Base-by-base conservation (phyloP, 2,329 filamentous ascomycete genomes). In the Cladophialophora immunda region DNA sequence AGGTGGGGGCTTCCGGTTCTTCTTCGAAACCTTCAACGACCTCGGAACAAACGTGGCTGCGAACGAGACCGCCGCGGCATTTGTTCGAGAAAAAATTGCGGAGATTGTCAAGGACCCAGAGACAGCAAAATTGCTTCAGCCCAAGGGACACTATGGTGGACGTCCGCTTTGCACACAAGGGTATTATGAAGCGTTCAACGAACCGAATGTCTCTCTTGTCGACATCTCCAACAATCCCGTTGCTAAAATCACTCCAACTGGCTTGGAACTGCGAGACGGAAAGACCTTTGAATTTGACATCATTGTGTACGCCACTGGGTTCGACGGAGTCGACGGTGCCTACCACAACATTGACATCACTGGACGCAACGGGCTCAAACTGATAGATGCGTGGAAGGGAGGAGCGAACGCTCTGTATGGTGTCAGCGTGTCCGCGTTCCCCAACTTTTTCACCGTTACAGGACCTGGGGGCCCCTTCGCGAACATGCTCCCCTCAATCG, bases 401-500 rank as follows among this genome's bases (percentile, higher is more conserved):
- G 78, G 77, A 0, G 75, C 77, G 3, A 70, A 70, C 25, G 78
- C 78, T 0, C 80, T 78, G 60, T 68, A 84, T 0, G 82, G 82
- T 1, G 74, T 80, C 32, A 76, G 76, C 0, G 75, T 77, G 6
- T 68, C 76, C 22, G 75, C 76, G 3, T 82, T 81, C 65, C 81
- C 82, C 0, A 85, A 85, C 52, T 77, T 84, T 76, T 83, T 85
- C 74, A 80, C 81, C 62, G 70, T 84, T 58, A 87, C 87, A 69
- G 85, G 86, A 0, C 76, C 81, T 0, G 86, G 89, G 27, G 84
- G 78, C 0, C 86, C 86, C 0, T 76, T 88, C 4, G 75, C 79
- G 73, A 89, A 88, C 70, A 86, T 85, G 0, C 87, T 87, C 0
- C 81, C 83, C 0, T 80, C 78, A 0, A 80, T 84, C 13, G 85